Evolutionary conservation across 192 early-diverging fungal genomes (phyloP), one percentile per base, ranked within the genome.

Genomic region (Backusella sp.): DNA sequence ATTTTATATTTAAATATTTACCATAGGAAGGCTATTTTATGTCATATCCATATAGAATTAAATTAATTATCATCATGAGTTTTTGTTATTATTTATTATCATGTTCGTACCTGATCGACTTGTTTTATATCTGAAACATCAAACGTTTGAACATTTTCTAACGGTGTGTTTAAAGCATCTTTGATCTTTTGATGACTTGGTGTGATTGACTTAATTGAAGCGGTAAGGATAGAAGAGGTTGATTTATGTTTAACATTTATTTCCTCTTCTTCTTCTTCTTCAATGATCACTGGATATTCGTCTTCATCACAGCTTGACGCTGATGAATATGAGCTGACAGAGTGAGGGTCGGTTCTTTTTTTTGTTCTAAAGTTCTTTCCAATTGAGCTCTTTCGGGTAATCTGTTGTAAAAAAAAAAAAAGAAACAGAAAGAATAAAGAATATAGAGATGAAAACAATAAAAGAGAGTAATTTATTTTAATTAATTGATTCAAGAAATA

Each of bases 131-230:
- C 53, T 56, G 53, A 56, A 56, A 56, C 53, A 56, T 56, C 53
- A n/a, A 56, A 23, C 6, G 53, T 56, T 56, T 56, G 53, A 56
- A 56, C 53, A 21, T 21, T 56, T 7, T 56, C 53, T 21, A 56
- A 56, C 53, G 53, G 53, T 56, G 53, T 56, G n/a, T 56, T 56
- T 23, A 56, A 56, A 21, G 53, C 53, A 56, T 56, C 53, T 21
- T 56, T 56, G 11, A 56, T 56, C 21, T 56, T 56, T 56, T 56
- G 53, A 56, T 56, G 53, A 56, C 53, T 56, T 56, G 53, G 53
- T 56, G 21, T 56, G n/a, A 56, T 56, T 9, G 53, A 56, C 23
- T 56, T 56, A 56, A 56, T 56, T 23, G 53, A 56, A 56, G 53
- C 53, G 6, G 53, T 56, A 56, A 56, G 19, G n/a, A 56, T 56